phyloP scores from a whole-genome alignment of 495 filamentous ascomycete species.

The Penicillium cosmopolitanum region DNA sequence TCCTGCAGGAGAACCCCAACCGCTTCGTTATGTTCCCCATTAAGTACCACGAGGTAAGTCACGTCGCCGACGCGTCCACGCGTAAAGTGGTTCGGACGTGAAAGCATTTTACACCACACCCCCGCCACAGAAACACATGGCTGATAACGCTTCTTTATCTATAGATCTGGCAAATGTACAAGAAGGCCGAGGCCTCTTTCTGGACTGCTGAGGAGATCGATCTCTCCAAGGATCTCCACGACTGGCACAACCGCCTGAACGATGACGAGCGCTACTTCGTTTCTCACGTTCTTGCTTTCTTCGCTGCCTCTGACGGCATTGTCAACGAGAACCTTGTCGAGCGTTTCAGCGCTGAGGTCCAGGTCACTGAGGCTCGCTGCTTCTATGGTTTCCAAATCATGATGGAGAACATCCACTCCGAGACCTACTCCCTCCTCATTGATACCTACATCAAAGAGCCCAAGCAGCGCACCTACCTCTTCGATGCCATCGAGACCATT shows the following conservation, averaged over 20 bases:
- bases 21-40: conserved; percentile 98
- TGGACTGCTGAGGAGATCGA: conserved; percentile 99
- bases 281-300: conserved; percentile 98
- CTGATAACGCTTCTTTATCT: conserved; percentile 16
- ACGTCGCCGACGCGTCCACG: conserved; percentile 59
- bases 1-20: conserved; percentile 93
- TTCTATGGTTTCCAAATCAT: conserved; percentile 99
- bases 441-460: conserved; percentile 99
- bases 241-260: conserved; percentile 97
- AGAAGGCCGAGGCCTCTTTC: conserved; percentile 99
- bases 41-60: conserved; percentile 97
- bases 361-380: conserved; percentile 97
- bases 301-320: conserved; percentile 98
- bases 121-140: conserved; percentile 24
- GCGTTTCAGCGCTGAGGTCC: conserved; percentile 96
- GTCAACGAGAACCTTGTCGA: conserved; percentile 99
- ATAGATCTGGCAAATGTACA: conserved; percentile 99
- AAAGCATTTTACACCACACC: conserved; percentile 18
- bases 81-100: conserved; percentile 62
- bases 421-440: conserved; percentile 98
- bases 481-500: conserved; percentile 98
- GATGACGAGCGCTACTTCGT: conserved; percentile 98
- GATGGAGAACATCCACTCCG: conserved; percentile 99
- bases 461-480: conserved; percentile 90
- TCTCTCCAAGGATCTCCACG: conserved; percentile 96